Conservation (phyloP, 1,139 yeast genomes). For the Blastobotrys ciferrii region DNA sequence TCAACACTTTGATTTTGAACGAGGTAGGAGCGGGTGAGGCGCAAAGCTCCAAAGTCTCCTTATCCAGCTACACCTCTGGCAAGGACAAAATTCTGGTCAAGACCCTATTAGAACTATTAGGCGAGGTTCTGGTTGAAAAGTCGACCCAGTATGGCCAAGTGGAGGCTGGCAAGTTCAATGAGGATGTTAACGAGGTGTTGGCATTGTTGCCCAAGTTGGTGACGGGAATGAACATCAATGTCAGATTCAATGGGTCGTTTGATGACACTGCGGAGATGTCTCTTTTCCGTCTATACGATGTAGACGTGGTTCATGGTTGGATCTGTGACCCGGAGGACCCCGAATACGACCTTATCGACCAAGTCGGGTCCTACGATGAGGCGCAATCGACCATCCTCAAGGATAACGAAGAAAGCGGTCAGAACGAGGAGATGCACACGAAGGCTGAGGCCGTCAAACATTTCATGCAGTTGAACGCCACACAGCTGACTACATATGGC, state of each 20-base stretch:
- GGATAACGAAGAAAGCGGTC: constrained; percentile 19
- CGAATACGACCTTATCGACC: constrained; percentile 35
- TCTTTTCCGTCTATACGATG: constrained; percentile 46
- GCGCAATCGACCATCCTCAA: constrained; percentile 41
- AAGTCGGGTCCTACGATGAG: constrained; percentile 46
- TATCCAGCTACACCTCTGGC: constrained; percentile 24
- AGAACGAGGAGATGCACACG: constrained; percentile 18
- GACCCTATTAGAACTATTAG: constrained; percentile 35
- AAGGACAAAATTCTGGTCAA: constrained; percentile 28
- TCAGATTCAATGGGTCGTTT: constrained; percentile 66
- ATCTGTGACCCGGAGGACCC: constrained; percentile 40
- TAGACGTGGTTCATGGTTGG: constrained; percentile 55
- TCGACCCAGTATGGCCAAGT: constrained; percentile 14
- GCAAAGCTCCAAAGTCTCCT: constrained; percentile 8
- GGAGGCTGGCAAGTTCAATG: constrained; percentile 19
- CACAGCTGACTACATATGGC: constrained; percentile 73
- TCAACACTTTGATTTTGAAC: constrained; percentile 55
- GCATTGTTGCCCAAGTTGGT: constrained; percentile 61
- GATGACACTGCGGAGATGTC: constrained; percentile 45
- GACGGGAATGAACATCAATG: constrained; percentile 73
- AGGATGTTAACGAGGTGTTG: constrained; percentile 39
- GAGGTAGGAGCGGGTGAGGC: constrained; percentile 22
- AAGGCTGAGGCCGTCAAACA: constrained; percentile 26
- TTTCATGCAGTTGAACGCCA: constrained; percentile 54
- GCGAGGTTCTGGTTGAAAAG: constrained; percentile 41